Evolutionary conservation across 768 basidiomycete genomes (phyloP).

Genomic region (Fibroporia radiculosa): DNA sequence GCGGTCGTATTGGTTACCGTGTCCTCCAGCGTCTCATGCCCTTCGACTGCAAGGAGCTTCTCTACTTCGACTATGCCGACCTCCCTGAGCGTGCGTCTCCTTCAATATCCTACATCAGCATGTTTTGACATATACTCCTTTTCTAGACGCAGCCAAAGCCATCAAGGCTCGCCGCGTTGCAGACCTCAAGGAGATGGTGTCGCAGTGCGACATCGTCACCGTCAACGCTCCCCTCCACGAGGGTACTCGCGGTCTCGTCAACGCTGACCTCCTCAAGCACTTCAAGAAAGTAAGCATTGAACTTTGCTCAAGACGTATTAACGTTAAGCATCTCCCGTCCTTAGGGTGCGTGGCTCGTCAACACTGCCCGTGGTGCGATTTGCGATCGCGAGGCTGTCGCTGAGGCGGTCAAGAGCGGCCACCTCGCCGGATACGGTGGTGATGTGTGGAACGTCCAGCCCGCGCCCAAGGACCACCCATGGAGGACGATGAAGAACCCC

Average conservation of each 20-base stretch:
- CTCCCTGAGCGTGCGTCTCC: conserved; percentile 37
- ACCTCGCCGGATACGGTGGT: conserved; percentile 46
- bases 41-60: conserved; percentile 84
- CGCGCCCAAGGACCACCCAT: conserved; percentile 77
- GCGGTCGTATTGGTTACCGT: conserved; percentile 79
- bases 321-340: not conserved
- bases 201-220: conserved; percentile 69
- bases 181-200: conserved; percentile 60
- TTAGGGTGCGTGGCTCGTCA: conserved; percentile 81
- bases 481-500: conserved; percentile 77
- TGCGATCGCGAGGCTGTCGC: conserved; percentile 80
- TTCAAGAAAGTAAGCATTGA: conserved; percentile 56
- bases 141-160: conserved; percentile 49
- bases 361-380: conserved; percentile 90
- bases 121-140: not conserved
- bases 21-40: conserved; percentile 73
- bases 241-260: conserved; percentile 71
- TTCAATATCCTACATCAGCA: not conserved
- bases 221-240: conserved; percentile 88
- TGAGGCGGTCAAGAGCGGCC: conserved; percentile 67
- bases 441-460: conserved; percentile 90
- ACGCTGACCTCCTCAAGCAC: conserved; percentile 74
- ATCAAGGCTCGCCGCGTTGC: conserved; percentile 70
- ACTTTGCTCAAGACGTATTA: not conserved
- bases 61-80: conserved; percentile 83